Conservation (phyloP, 2,329 filamentous ascomycete species). For the Sarocladium brachiariae region DNA sequence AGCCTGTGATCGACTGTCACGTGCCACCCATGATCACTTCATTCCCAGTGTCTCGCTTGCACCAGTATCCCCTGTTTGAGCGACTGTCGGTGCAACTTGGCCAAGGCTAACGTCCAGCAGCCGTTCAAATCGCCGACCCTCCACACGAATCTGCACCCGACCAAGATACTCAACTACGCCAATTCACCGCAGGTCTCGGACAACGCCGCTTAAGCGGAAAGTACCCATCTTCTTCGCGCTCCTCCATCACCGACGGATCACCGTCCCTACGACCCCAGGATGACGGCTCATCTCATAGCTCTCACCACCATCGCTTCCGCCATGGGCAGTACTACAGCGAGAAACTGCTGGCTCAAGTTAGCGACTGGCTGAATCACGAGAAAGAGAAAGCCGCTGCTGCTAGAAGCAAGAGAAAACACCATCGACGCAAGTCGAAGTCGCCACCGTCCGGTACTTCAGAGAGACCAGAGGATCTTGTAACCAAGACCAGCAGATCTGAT, state of each 20-base stretch:
- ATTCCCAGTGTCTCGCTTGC: too few relatives aligned
- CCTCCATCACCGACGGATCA: slow-evolving; percentile 33
- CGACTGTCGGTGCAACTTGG: too few relatives aligned
- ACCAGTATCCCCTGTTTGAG: too few relatives aligned
- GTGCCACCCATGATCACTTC: too few relatives aligned
- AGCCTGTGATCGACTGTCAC: too few relatives aligned
- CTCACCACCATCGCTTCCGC: slow-evolving; percentile 21
- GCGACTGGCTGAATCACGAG: slow-evolving; percentile 79
- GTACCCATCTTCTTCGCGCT: slow-evolving; percentile 33
- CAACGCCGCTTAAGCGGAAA: slow-evolving; percentile 28
- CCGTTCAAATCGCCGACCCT: slow-evolving; percentile 54
- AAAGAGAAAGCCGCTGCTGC: slow-evolving; percentile 44
- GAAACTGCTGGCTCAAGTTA: slow-evolving; percentile 65
- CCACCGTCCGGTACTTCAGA: slow-evolving; percentile 17
- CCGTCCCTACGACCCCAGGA: slow-evolving; percentile 24
- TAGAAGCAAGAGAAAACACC: slow-evolving; percentile 39
- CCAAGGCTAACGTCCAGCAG: slow-evolving; percentile 27
- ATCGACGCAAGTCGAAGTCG: slow-evolving; percentile 37
- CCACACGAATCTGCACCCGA: slow-evolving; percentile 25
- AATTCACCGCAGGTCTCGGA: slow-evolving; percentile 25
- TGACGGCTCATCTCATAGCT: slow-evolving; percentile 12
- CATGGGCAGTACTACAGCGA: slow-evolving; percentile 38
- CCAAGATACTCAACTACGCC: slow-evolving; percentile 23
- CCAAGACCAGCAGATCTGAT: slow-evolving; percentile 31
- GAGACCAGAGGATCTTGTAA: slow-evolving; percentile 18